These are phyloP conservation scores for Salix purpurea DNA, from an alignment of 345 rosid species.

Conservation along the genomic window DNA sequence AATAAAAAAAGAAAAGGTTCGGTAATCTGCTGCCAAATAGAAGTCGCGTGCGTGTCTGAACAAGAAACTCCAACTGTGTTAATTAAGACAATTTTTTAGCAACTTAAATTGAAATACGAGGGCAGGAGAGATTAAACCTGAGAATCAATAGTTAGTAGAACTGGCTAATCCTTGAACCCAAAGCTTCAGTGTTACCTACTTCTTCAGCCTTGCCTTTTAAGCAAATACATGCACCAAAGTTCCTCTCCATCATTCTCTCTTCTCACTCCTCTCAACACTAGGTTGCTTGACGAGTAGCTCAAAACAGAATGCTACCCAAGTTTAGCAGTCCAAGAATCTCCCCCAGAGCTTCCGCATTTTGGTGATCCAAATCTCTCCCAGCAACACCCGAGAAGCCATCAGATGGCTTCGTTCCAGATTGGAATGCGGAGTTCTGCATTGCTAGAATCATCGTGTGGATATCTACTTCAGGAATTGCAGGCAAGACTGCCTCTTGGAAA, in stretches of 20 bases:
- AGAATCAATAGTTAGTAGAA: neutral
- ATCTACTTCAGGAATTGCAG: slow-evolving; percentile 85
- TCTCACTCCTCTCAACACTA: slow-evolving; percentile 9
- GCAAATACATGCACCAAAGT: slow-evolving; percentile 55
- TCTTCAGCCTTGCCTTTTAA: slow-evolving; percentile 63
- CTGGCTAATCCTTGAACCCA: slow-evolving; percentile 51
- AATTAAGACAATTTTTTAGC: neutral
- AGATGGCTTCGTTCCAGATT: slow-evolving; percentile 65
- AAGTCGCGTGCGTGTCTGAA: slow-evolving; percentile 1
- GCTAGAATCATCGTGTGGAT: slow-evolving; percentile 77
- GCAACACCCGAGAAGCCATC: slow-evolving; percentile 10
- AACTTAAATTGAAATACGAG: slow-evolving; percentile 1
- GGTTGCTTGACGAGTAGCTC: slow-evolving; percentile 30
- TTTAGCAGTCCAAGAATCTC: slow-evolving; percentile 6
- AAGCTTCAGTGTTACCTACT: slow-evolving; percentile 68
- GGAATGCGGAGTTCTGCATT: slow-evolving; percentile 57
- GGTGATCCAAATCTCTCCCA: neutral
- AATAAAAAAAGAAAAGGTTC: neutral
- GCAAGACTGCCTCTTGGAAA: slow-evolving; percentile 34
- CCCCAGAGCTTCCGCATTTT: slow-evolving; percentile 10
- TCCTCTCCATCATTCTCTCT: slow-evolving; percentile 22
- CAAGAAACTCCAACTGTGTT: slow-evolving; percentile 11
- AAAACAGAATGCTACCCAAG: slow-evolving; percentile 19
- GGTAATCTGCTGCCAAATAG: slow-evolving; percentile 1
- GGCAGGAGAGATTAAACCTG: slow-evolving; percentile 14